Evolutionary conservation across 805 yeast genomes (phyloP).

Genomic region (Candida vaughaniae): DNA sequence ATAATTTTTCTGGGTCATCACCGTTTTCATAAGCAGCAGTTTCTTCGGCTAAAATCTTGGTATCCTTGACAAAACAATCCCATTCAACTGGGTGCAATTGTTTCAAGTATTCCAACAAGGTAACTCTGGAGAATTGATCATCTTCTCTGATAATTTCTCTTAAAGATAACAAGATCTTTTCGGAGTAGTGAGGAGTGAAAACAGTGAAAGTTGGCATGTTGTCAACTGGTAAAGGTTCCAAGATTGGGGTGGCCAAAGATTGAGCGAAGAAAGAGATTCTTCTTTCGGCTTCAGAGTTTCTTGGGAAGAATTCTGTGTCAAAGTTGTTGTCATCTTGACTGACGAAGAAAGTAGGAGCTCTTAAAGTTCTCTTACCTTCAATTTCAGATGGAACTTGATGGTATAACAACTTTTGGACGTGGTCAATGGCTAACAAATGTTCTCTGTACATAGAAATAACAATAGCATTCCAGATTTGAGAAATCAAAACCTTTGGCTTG

Average conservation of each 20-base stretch:
- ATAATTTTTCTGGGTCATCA: conserved; percentile 32
- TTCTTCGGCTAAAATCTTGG: conserved; percentile 54
- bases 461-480: conserved; percentile 99
- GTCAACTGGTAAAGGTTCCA: conserved; percentile 98
- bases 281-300: conserved; percentile 97
- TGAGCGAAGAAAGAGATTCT: conserved; percentile 99
- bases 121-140: conserved; percentile 57
- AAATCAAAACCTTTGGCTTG: conserved; percentile 95
- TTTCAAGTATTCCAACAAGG: conserved; percentile 55
- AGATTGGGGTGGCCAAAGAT: conserved; percentile 96
- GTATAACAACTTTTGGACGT: conserved; percentile 93
- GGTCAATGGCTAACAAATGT: conserved; percentile 96
- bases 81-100: conserved; percentile 57
- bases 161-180: conserved; percentile 72
- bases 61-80: conserved; percentile 57
- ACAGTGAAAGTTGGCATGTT: conserved; percentile 99
- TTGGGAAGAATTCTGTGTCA: conserved; percentile 96
- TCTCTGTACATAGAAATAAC: conserved; percentile 99
- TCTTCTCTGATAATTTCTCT: conserved; percentile 78
- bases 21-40: conserved; percentile 55
- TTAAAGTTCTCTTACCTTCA: conserved; percentile 96
- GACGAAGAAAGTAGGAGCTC: conserved; percentile 98
- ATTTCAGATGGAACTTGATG: conserved; percentile 98
- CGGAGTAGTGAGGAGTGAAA: conserved; percentile 82
- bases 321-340: conserved; percentile 95